Evolutionary conservation across 192 early-diverging fungal species (phyloP), one percentile per base, ranked within the genome.

Genomic region (Phlyctochytrium planicorne): DNA sequence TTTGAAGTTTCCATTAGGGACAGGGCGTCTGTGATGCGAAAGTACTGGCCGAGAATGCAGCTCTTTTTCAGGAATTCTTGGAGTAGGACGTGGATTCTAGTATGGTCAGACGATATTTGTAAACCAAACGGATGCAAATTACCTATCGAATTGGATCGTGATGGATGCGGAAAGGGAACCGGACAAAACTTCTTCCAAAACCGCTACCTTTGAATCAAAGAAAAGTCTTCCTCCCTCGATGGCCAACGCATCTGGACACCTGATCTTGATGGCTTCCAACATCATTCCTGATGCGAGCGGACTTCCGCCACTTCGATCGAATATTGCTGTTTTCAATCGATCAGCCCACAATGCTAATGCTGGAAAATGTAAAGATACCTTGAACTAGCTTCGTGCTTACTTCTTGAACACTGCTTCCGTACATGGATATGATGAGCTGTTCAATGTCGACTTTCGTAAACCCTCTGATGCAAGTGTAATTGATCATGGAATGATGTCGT

Each of bases 31-130:
- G 16, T 29, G 20, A 57, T 12, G 55, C 27, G 10, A 25, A 57
- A 57, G 27, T 57, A 57, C 27, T 57, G 55, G 55, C 55, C 55
- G 27, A 57, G 55, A 6, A 57, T 29, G 16, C 20, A 14, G 20
- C 14, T 27, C 10, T 57, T 14, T 29, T 29, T 14, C 55, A 57
- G 27, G 27, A 25, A 57, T 4, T 57, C 55, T 14, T 57, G 27
- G 12, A 57, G 27, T 57, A 27, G 6, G 6, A 27, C 14, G 27
- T 57, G 20, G 55, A 57, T 25, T 29, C 55, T 57, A 10, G 14
- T 24, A 25, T 57, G 27, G 10, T 47, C 40, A 47, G 20, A 47
- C 40, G 40, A 14, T 47, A 47, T 47, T 47, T 47, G 6, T 20
- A 14, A 14, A 47, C 20, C 40, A 6, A 47, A 20, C 40, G 20